Evolutionary conservation across 768 basidiomycete species (phyloP).

Genomic region (Pisolithus marmoratus): DNA sequence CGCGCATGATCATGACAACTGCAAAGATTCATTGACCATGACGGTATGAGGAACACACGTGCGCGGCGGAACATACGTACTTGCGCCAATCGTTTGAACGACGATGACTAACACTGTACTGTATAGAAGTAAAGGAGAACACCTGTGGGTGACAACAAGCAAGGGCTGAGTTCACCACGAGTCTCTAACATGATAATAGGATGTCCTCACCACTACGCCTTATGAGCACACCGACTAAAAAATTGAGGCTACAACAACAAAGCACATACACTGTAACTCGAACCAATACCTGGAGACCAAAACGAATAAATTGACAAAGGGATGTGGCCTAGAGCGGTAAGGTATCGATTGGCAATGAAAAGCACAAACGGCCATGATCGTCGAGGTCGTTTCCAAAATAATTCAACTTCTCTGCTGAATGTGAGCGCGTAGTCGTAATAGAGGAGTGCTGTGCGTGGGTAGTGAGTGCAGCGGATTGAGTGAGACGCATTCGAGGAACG

Average conservation of each 20-base stretch:
- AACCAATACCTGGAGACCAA: slow-evolving; percentile 14
- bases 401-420: slow-evolving; percentile 33
- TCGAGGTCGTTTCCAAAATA: slow-evolving; percentile 33
- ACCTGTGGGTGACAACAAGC: background rate
- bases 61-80: background rate
- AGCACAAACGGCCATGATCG: slow-evolving; percentile 31
- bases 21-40: background rate
- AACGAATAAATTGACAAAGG: slow-evolving; percentile 35
- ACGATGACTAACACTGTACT: no score
- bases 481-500: background rate
- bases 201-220: background rate
- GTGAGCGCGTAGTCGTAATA: slow-evolving; percentile 45
- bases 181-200: background rate
- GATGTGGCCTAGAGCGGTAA: slow-evolving; percentile 32
- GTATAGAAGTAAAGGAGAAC: background rate
- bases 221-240: background rate
- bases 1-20: slow-evolving; percentile 2
- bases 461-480: no score
- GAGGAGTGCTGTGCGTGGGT: slow-evolving; percentile 15
- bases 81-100: background rate
- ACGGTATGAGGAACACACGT: background rate
- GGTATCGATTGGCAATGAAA: slow-evolving; percentile 39
- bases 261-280: background rate
- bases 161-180: background rate
- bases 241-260: background rate